Evolutionary conservation across 805 yeast genomes (phyloP).

Genomic region (Kregervanrija pseudodelftensis): DNA sequence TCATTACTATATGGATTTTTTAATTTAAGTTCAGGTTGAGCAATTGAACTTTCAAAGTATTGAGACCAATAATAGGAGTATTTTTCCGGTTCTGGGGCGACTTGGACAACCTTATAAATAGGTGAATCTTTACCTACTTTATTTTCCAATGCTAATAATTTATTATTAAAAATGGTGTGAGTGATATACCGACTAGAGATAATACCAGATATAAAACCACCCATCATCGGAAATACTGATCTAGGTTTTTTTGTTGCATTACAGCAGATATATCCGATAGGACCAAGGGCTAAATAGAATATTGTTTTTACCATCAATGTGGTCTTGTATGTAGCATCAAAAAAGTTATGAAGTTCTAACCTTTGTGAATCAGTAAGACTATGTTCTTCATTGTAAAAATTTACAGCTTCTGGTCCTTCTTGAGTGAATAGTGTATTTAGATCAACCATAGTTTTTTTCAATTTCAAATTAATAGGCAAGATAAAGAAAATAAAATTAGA

Average conservation of each 20-base stretch:
- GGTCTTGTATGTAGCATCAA: constrained; percentile 27
- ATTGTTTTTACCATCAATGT: constrained; percentile 32
- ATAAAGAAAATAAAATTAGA: too few species aligned
- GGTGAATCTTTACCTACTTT: constrained; percentile 18
- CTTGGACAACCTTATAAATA: constrained; percentile 13
- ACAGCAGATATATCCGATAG: constrained; percentile 39
- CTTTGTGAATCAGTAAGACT: constrained; percentile 36
- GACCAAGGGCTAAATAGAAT: constrained; percentile 34
- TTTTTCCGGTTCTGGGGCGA: constrained; percentile 19
- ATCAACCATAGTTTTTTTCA: constrained; percentile 1
- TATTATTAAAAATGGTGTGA: constrained; percentile 24
- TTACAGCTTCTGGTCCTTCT: constrained; percentile 34
- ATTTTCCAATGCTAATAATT: constrained; percentile 24
- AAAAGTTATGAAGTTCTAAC: constrained; percentile 31
- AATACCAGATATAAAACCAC: constrained; percentile 35
- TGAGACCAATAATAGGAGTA: constrained; percentile 32
- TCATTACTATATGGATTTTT: constrained; percentile 40
- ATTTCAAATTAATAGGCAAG: too few species aligned
- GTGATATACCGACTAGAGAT: constrained; percentile 25
- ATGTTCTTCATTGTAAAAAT: constrained; percentile 42
- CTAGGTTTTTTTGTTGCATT: constrained; percentile 31
- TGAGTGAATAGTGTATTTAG: constrained; percentile 12
- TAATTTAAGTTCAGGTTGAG: constrained; percentile 42
- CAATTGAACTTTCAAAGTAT: constrained; percentile 43
- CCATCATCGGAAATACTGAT: constrained; percentile 32